These are phyloP conservation scores for Elongisporangium prolatum DNA, from an alignment of 352 stramenopile species.

Conservation along the genomic window DNA sequence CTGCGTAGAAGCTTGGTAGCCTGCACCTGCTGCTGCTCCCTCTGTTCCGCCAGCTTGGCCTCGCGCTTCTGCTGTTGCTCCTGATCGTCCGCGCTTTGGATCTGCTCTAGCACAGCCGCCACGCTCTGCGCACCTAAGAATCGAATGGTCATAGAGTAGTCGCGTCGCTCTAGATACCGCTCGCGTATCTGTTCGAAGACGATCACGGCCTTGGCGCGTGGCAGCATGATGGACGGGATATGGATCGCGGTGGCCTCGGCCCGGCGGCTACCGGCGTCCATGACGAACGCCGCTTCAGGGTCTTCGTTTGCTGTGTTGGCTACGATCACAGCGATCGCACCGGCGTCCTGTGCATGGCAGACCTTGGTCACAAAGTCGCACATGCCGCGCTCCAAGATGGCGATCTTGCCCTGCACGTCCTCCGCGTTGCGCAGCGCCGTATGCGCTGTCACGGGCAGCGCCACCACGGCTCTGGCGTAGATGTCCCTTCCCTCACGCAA, in stretches of 20 bases:
- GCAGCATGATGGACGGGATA: conserved; percentile 65
- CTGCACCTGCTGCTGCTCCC: conserved; percentile 41
- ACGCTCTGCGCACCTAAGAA: conserved; percentile 54
- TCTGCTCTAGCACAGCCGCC: conserved; percentile 41
- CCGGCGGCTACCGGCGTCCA: conserved; percentile 45
- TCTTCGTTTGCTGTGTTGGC: conserved; percentile 34
- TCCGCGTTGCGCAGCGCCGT: conserved; percentile 44
- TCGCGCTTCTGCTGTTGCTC: conserved; percentile 15
- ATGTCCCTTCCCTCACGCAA: conserved; percentile 46
- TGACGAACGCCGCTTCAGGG: conserved; percentile 51
- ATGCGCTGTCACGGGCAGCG: conserved; percentile 50
- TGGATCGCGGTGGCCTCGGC: conserved; percentile 18
- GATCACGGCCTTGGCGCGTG: conserved; percentile 26
- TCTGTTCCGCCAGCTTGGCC: conserved; percentile 21
- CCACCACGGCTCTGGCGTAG: conserved; percentile 44
- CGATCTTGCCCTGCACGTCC: conserved; percentile 45
- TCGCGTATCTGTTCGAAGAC: conserved; percentile 55
- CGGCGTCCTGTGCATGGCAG: conserved; percentile 56
- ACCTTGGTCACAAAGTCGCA: conserved; percentile 84
- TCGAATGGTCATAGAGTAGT: conserved; percentile 42
- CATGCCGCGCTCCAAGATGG: conserved; percentile 53
- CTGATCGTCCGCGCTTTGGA: conserved; percentile 25
- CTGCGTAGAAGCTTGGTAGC: conserved; percentile 46
- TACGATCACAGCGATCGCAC: conserved; percentile 62
- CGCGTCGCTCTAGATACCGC: conserved; percentile 33